phyloP scores from a whole-genome alignment of 208 protist species.

The Wallacemonas rigidus region DNA sequence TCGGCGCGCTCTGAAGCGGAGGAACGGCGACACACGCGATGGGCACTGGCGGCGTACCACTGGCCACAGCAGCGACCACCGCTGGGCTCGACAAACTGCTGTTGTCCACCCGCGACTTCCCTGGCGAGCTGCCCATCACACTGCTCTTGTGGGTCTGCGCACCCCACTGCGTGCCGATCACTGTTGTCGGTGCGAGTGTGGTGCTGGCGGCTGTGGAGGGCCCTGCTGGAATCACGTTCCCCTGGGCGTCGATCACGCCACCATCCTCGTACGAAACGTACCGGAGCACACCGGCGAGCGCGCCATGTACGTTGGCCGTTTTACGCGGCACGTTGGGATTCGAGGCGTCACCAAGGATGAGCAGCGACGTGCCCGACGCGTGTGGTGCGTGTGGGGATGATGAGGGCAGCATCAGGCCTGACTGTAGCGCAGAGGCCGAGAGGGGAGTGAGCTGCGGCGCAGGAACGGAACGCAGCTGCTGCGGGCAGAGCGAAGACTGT shows the following conservation, averaged over 20 bases:
- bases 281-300: constrained; percentile 30
- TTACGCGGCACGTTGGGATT: constrained; percentile 31
- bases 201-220: constrained; percentile 10
- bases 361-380: neutral
- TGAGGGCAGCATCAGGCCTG: neutral
- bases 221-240: constrained; percentile 1
- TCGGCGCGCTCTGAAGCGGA: constrained; percentile 11
- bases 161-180: constrained; percentile 28
- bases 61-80: constrained; percentile 22
- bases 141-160: neutral
- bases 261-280: constrained; percentile 41
- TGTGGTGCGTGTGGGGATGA: neutral
- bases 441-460: constrained; percentile 2
- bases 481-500: neutral
- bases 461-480: too few relatives aligned
- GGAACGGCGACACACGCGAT: constrained; percentile 2
- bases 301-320: constrained; percentile 47
- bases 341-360: constrained; percentile 23
- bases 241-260: constrained; percentile 6
- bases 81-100: constrained; percentile 19
- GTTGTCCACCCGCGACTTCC: neutral
- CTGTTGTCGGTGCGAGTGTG: constrained; percentile 34
- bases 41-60: constrained; percentile 15
- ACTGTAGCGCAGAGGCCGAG: neutral
- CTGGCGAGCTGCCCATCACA: too few relatives aligned